Evolutionary conservation across 805 yeast species (phyloP).

Genomic region (Zygosaccharomyces gambellarensis): DNA sequence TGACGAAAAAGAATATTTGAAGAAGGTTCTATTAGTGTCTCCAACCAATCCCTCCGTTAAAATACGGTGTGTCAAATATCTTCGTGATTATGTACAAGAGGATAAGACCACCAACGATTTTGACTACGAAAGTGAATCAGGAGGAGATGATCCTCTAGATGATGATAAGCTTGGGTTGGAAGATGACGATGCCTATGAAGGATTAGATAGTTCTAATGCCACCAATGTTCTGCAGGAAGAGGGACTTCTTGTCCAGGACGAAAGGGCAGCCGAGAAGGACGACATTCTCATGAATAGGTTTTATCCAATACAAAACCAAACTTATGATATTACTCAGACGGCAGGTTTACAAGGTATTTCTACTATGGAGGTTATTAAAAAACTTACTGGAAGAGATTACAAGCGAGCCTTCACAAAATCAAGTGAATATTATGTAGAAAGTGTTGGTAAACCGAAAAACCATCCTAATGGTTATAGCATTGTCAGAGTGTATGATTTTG

Average conservation of each 20-base stretch:
- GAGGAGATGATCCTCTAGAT: constrained; percentile 23
- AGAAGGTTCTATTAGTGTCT: constrained; percentile 48
- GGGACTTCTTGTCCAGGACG: constrained; percentile 25
- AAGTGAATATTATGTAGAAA: constrained; percentile 46
- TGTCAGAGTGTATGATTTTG: constrained; percentile 62
- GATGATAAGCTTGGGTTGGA: constrained; percentile 30
- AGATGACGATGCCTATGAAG: constrained; percentile 33
- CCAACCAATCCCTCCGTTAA: constrained; percentile 43
- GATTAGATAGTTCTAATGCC: constrained; percentile 28
- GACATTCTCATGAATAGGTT: constrained; percentile 41
- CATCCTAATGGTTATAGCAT: constrained; percentile 37
- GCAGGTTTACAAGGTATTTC: constrained; percentile 51
- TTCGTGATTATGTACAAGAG: constrained; percentile 38
- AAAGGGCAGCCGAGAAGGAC: constrained; percentile 7
- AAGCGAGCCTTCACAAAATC: constrained; percentile 48
- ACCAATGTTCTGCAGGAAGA: constrained; percentile 27
- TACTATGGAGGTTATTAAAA: constrained; percentile 48
- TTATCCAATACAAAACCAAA: constrained; percentile 62
- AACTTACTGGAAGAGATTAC: constrained; percentile 52
- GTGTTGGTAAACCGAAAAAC: constrained; percentile 33
- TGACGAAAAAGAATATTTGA: constrained; percentile 42
- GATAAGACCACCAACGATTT: constrained; percentile 23
- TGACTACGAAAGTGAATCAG: constrained; percentile 24
- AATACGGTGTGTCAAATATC: constrained; percentile 43
- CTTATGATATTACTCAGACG: constrained; percentile 44